Evolutionary conservation across 2,329 filamentous ascomycete species (phyloP).

Genomic region (Drechmeria coniospora): DNA sequence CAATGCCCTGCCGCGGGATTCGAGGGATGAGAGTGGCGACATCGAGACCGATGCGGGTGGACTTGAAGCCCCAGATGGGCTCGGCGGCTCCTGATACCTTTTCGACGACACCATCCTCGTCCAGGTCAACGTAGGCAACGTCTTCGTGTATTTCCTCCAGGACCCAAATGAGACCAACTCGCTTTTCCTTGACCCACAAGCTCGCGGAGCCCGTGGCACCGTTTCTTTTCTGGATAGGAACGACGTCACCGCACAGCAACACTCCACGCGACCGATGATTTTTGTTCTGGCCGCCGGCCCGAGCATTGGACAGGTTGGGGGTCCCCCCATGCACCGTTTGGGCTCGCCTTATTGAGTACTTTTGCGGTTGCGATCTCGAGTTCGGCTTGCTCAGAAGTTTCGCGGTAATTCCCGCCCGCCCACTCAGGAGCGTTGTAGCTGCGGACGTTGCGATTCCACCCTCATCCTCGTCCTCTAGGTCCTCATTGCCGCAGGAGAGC

Average conservation of each 20-base stretch:
- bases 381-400: slow-evolving; percentile 73
- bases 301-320: slow-evolving; percentile 37
- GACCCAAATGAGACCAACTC: slow-evolving; percentile 88
- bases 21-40: slow-evolving; percentile 67
- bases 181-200: slow-evolving; percentile 97
- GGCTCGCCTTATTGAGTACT: slow-evolving; percentile 37
- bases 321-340: slow-evolving; percentile 48
- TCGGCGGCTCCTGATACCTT: slow-evolving; percentile 61
- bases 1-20: slow-evolving; percentile 62
- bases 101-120: slow-evolving; percentile 61
- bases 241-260: slow-evolving; percentile 89
- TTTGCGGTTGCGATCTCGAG: slow-evolving; percentile 40
- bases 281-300: slow-evolving; percentile 44
- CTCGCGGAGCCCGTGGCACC: slow-evolving; percentile 84
- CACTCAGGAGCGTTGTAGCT: slow-evolving; percentile 47
- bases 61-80: slow-evolving; percentile 69
- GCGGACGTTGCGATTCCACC: slow-evolving; percentile 21
- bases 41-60: slow-evolving; percentile 52
- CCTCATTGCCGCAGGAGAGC: slow-evolving; percentile 49
- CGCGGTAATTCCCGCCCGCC: slow-evolving; percentile 64
- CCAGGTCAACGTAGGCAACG: slow-evolving; percentile 59
- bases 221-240: slow-evolving; percentile 92
- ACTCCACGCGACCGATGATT: slow-evolving; percentile 74
- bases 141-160: slow-evolving; percentile 96
- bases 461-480: slow-evolving; percentile 19